A percentile compares a stretch with the other conserved stretches of the same genome.
phyloP scores from a whole-genome alignment of 1,139 yeast genomes.

The Chernovozyma sophiae-reginae region DNA sequence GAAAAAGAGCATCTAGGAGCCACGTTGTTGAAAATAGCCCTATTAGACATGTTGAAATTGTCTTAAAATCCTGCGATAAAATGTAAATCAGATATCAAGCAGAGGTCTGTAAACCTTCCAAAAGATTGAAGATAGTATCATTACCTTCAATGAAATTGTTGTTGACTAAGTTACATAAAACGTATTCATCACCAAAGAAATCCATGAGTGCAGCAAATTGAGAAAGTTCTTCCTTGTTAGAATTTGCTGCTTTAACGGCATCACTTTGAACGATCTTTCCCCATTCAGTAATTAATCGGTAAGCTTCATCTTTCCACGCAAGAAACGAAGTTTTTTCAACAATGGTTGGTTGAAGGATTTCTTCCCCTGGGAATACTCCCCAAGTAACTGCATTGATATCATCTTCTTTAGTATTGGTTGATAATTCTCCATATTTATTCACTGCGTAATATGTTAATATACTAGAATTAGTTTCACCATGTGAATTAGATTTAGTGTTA shows the following conservation, averaged over 20 bases:
- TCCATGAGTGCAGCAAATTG: slow-evolving; percentile 41
- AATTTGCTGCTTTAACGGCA: slow-evolving; percentile 36
- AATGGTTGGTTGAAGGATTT: slow-evolving; percentile 86
- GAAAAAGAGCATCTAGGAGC: slow-evolving; percentile 1
- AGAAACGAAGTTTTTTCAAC: slow-evolving; percentile 85
- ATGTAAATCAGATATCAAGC: too few relatives aligned
- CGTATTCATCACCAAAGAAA: slow-evolving; percentile 54
- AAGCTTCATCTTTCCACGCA: slow-evolving; percentile 98
- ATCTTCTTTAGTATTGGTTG: slow-evolving; percentile 64
- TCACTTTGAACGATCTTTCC: slow-evolving; percentile 44
- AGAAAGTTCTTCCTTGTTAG: slow-evolving; percentile 23
- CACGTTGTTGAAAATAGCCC: slow-evolving; percentile 6
- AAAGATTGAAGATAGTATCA: slow-evolving; percentile 44
- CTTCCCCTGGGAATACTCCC: slow-evolving; percentile 85
- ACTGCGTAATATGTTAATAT: slow-evolving; percentile 78
- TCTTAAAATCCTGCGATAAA: not conserved
- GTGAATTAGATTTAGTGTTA: slow-evolving; percentile 27
- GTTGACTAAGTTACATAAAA: slow-evolving; percentile 84
- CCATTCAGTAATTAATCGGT: slow-evolving; percentile 83
- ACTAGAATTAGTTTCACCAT: slow-evolving; percentile 30
- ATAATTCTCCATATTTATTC: slow-evolving; percentile 55
- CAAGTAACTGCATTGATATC: slow-evolving; percentile 41
- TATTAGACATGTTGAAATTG: slow-evolving; percentile 1
- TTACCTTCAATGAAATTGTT: slow-evolving; percentile 65
- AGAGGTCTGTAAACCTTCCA: slow-evolving; percentile 10